These are phyloP conservation scores for Astrothelium subdiscretum DNA, from an alignment of 495 filamentous ascomycete species.

Conservation along the genomic window DNA sequence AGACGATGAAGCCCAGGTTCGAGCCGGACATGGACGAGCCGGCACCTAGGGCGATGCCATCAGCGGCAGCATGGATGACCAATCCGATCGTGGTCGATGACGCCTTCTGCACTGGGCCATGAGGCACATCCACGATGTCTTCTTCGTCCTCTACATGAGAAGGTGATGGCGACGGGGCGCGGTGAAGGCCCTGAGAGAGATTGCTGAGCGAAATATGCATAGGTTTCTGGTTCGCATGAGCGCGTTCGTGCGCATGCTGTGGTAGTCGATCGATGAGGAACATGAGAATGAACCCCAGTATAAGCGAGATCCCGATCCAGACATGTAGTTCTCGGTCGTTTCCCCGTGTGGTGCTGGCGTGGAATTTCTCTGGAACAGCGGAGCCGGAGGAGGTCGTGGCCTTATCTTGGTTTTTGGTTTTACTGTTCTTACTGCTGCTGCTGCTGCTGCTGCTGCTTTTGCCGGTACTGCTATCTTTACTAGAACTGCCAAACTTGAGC, in stretches of 20 bases:
- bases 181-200: slow-evolving; percentile 43
- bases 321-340: slow-evolving; percentile 46
- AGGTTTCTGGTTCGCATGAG: slow-evolving; percentile 39
- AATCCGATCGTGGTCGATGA: slow-evolving; percentile 76
- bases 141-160: slow-evolving; percentile 28
- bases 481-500: not conserved
- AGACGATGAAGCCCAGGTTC: slow-evolving; percentile 76
- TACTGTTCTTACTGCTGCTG: not conserved
- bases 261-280: slow-evolving; percentile 89
- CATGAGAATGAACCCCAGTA: slow-evolving; percentile 91
- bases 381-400: slow-evolving; percentile 2
- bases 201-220: slow-evolving; percentile 77
- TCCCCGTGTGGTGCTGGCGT: slow-evolving; percentile 1
- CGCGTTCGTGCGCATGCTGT: slow-evolving; percentile 49
- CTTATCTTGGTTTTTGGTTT: not conserved
- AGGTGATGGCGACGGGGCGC: slow-evolving; percentile 36
- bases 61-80: slow-evolving; percentile 94
- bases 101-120: slow-evolving; percentile 26
- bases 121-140: slow-evolving; percentile 13
- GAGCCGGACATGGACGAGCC: slow-evolving; percentile 60
- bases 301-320: slow-evolving; percentile 74
- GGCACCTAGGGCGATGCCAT: slow-evolving; percentile 90
- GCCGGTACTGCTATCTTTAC: not conserved
- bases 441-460: not conserved
- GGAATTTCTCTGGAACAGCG: slow-evolving; percentile 1